Evolutionary conservation across 257 asterid genomes (phyloP).

Genomic region (Plectranthus barbatus): DNA sequence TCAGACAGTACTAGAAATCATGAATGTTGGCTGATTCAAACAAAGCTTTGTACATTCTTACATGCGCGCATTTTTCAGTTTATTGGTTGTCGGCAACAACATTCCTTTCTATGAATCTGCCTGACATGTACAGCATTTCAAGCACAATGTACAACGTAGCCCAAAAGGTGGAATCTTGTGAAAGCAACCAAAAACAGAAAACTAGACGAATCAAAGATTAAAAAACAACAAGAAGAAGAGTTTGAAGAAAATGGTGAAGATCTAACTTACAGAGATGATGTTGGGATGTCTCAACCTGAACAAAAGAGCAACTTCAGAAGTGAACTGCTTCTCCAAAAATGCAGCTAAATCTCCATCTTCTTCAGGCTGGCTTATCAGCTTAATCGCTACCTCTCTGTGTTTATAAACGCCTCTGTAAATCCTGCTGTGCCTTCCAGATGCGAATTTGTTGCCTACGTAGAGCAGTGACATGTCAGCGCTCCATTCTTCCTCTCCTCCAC

Average conservation of each 20-base stretch:
- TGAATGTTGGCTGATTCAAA: too few species aligned
- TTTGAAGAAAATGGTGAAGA: background rate
- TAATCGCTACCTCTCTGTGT: conserved; percentile 85
- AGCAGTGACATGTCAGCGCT: conserved; percentile 97
- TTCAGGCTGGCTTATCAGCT: conserved; percentile 91
- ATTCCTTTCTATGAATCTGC: background rate
- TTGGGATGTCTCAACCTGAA: conserved; percentile 80
- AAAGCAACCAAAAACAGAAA: background rate
- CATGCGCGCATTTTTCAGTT: background rate
- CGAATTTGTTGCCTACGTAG: conserved; percentile 85
- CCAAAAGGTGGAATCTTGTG: background rate
- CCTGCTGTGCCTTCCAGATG: conserved; percentile 89
- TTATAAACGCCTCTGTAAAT: conserved; percentile 85
- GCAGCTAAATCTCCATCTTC: conserved; percentile 92
- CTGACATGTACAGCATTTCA: conserved; percentile 10
- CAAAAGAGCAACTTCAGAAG: conserved; percentile 79
- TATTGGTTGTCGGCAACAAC: background rate
- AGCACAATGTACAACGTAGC: conserved; percentile 6
- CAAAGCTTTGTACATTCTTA: background rate
- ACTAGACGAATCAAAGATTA: background rate
- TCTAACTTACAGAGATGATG: conserved; percentile 72
- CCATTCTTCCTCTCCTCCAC: conserved; percentile 75
- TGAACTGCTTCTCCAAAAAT: conserved; percentile 80
- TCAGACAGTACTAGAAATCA: background rate
- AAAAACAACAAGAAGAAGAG: too few species aligned